Base-by-base conservation (phyloP, 1,284 basidiomycete species). In the Austroboletus rostrupii region DNA sequence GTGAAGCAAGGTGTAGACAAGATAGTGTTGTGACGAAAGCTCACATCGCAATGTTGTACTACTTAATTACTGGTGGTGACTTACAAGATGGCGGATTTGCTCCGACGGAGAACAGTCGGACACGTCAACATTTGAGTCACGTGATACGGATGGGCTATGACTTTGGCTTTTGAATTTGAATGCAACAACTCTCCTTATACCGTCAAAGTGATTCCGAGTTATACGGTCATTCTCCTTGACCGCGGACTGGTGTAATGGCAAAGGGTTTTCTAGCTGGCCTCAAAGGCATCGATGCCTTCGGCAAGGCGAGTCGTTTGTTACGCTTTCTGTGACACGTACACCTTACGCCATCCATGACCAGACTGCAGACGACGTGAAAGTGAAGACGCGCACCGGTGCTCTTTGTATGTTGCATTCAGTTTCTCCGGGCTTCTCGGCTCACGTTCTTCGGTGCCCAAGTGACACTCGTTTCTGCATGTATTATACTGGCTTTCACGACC, bases 281-380 rank as follows among this genome's bases (percentile, higher is more conserved):
- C 58, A 91, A 88, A 67, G 86, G 88, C 69, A 80, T 98, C 55
- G 95, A 99, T 77, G 96, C 95, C 70, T 99, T 99, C 76, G 95
- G 94, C 57, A 98, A 97, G 85, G 95, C 94, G 64, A 61, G 74
- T 42, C 3, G 16, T 43, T 33, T 16, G 37, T 40, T 20, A 11
- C 9, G 16, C 41, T 36, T 45, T 40, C 29, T 29, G 50, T 50
- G 45, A 47, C 53, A 55, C 47, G 48, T 55, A 28, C 19, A 32
- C 37, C 54, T 65, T 40, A 57, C 50, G 12, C 45, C 46, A 36
- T 40, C 35, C 45, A 37, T 33, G 54, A 3, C 57, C 64, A 96
- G 95, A 97, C 94, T 33, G 92, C 91, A 72, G 94, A 97, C 66
- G 94, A 97, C 78, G 94, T 97, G 57, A 97, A 97, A 75, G 90